Evolutionary conservation across 129 eudicot genomes (phyloP), one percentile per base, ranked within the genome.

Genomic region (Helianthus tuberosus): DNA sequence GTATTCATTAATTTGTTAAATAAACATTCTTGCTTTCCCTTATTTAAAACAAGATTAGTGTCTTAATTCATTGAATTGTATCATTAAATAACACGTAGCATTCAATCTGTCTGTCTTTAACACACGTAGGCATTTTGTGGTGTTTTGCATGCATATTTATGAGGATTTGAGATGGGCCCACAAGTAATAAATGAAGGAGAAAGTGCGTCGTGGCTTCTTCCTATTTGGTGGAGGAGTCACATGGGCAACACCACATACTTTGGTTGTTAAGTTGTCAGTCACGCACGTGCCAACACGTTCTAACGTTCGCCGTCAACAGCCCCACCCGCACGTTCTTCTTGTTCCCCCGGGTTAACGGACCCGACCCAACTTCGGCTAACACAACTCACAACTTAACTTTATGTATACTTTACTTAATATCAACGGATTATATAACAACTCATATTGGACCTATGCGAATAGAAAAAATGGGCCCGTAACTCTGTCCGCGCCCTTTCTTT

Each of bases 171-270:
- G 49, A 69, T 11, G 20, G 48, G 16, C 9, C 16, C 67, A 62
- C 66, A 35, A 48, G 67, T 20, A 43, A 71, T 78, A 11, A 43
- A 71, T 62, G 82, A 52, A 52, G 60, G 25, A 51, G 72, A 63
- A 62, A 49, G 73, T 27, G 58, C 49, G 12, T 50, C 72, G 82
- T 78, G 82, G 77, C 82, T 38, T 78, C 64, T 16, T 63, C 47
- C n/a, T n/a, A 69, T 77, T 77, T 41, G 76, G 54, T 69, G 81
- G 55, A 14, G 52, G 35, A 60, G 58, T 49, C 81, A 77, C 82
- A 71, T 78, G 82, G 64, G 35, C 11, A 60, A 69, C 81, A 77
- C 43, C 77, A 62, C 71, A 70, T 77, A 77, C 48, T 61, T 62
- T 39, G 41, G 66, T 51, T 78, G 57, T 62, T 62, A 70, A 50